Evolutionary conservation across 129 eudicot species (phyloP), one percentile per base, ranked within the genome.

Genomic region (Dittrichia graveolens): DNA sequence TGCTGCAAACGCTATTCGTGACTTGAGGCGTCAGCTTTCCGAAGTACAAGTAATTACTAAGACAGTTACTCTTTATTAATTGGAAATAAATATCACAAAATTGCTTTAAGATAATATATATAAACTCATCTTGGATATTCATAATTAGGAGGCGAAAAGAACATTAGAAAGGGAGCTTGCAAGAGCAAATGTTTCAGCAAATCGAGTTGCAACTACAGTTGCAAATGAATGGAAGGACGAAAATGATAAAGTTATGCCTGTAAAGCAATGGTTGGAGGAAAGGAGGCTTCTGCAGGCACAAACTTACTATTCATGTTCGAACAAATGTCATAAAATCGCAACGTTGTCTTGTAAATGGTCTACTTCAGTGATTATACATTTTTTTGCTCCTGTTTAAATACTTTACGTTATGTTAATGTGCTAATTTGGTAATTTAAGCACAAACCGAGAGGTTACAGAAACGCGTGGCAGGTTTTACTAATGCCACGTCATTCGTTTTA

Each of bases 201-300:
- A 85, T 68, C 81, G 99, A 43, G 88, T 94, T 37, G 97, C 98
- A 38, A 84, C 87, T 4, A 93, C 84, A 1, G 87, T 88, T 62
- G 99, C 99, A 77, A 94, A 94, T 64, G 97, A 94, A 68, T 94
- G 99, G 99, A 94, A 94, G 67, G 91, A 90, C 58, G 97, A 94
- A 18, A 86, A 84, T 5, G 93, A 85, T 79, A 88, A 88, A 68
- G 97, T 88, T 61, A 88, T 94, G 99, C 99, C 96, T 13, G 88
- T 94, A 19, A 94, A 84, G 74, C 90, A 87, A 79, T 88, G 99
- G 97, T 77, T 94, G 65, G 96, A 94, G 76, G 93, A 90, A 78
- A 91, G 97, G 65, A 88, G 88, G 69, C 47, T 88, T 61, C 31
- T 94, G 67, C 98, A 93, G 92, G 98, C 85, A 81, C 18, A 43